Percentiles rank a stretch among this genome's conserved stretches.
phyloP scores from a whole-genome alignment of 1,284 basidiomycete species.

The Rhodotorula sp. region DNA sequence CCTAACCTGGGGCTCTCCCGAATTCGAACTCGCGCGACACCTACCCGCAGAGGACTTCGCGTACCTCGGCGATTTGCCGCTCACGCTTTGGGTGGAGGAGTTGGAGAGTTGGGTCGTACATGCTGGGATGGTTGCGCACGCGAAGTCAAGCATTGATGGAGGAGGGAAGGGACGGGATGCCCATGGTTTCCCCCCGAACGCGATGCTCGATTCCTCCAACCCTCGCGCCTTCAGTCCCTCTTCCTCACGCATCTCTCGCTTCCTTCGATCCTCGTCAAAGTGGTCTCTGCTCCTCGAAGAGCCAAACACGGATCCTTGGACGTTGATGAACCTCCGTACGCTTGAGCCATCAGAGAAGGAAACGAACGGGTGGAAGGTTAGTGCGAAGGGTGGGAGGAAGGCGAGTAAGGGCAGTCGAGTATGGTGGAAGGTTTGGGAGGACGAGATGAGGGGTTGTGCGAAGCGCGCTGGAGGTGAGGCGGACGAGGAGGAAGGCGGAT shows the following conservation, averaged over 20 bases:
- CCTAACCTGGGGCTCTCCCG: slow-evolving; percentile 71
- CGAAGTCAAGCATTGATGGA: background rate
- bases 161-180: no score
- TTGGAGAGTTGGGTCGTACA: slow-evolving; percentile 77
- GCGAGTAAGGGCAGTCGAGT: slow-evolving; percentile 25
- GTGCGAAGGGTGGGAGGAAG: slow-evolving; percentile 12
- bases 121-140: slow-evolving; percentile 60
- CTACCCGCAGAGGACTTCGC: slow-evolving; percentile 62
- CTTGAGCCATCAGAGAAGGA: background rate
- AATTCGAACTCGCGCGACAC: slow-evolving; percentile 68
- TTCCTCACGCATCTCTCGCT: background rate
- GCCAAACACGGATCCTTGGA: slow-evolving; percentile 20
- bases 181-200: no score
- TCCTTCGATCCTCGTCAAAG: no score
- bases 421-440: slow-evolving; percentile 43
- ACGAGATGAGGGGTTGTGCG: slow-evolving; percentile 34
- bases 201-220: background rate
- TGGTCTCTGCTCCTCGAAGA: no score
- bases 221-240: background rate
- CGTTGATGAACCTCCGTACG: background rate
- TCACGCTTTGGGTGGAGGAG: slow-evolving; percentile 71
- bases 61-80: slow-evolving; percentile 69
- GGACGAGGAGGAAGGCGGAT: slow-evolving; percentile 10
- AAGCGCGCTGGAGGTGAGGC: background rate
- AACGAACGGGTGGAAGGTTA: slow-evolving; percentile 18